These are phyloP conservation scores for Fusarium luffae DNA, from an alignment of 2,329 filamentous ascomycete species.

Conservation along the genomic window DNA sequence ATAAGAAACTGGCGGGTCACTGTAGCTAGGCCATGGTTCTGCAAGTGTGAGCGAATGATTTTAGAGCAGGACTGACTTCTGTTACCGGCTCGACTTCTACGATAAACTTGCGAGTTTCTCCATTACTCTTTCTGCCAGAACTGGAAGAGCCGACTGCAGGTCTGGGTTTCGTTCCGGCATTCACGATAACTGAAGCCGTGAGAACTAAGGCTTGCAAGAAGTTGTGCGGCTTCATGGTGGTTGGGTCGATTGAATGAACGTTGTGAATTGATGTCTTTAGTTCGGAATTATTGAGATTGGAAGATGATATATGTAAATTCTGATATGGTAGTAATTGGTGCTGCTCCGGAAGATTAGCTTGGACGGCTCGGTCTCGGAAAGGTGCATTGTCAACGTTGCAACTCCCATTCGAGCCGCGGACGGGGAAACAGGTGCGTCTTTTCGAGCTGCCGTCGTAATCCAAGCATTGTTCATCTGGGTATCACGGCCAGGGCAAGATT, in stretches of 20 bases:
- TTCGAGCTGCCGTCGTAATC: constrained; percentile 9
- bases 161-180: constrained; percentile 13
- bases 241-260: background rate
- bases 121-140: constrained; percentile 6
- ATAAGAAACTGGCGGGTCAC: constrained; percentile 42
- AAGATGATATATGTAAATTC: constrained; percentile 7
- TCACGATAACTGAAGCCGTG: constrained; percentile 12
- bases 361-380: constrained; percentile 32
- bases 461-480: constrained; percentile 4
- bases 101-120: constrained; percentile 41
- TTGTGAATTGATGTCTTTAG: background rate
- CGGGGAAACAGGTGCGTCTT: constrained; percentile 21
- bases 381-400: constrained; percentile 32
- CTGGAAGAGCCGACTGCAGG: background rate
- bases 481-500: constrained; percentile 14
- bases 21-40: constrained; percentile 26
- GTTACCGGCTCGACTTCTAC: constrained; percentile 44
- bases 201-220: constrained; percentile 28
- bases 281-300: background rate
- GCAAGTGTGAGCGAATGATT: constrained; percentile 22
- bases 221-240: constrained; percentile 33
- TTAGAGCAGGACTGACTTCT: background rate
- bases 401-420: constrained; percentile 20
- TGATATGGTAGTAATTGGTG: constrained; percentile 9
- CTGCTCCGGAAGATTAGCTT: constrained; percentile 41